Evolutionary conservation across 176 grass and related monocot genomes (phyloP).

Genomic region (Carex kokanica): DNA sequence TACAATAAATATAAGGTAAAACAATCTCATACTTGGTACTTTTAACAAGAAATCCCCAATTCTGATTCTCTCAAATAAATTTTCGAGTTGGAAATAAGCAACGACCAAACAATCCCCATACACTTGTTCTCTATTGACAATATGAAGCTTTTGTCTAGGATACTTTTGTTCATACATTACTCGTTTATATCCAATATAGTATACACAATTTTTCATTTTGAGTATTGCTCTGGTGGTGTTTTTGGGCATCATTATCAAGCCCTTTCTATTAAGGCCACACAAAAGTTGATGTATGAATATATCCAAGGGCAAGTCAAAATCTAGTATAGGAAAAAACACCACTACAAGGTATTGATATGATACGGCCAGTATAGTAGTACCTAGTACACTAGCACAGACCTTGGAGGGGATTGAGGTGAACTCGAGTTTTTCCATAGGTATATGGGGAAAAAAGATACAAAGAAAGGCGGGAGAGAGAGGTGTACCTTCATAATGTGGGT

Average conservation of each 20-base stretch:
- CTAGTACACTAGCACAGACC: neutral
- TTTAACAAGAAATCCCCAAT: neutral
- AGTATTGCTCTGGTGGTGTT: neutral
- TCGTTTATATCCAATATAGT: neutral
- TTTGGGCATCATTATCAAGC: neutral
- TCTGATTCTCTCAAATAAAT: neutral
- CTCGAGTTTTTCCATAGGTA: neutral
- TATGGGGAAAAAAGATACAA: neutral
- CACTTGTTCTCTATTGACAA: slow-evolving; percentile 2
- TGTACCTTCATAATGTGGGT: slow-evolving; percentile 83
- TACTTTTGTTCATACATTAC: slow-evolving; percentile 4
- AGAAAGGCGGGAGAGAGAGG: neutral
- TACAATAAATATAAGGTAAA: neutral
- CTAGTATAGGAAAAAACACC: neutral
- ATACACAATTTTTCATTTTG: neutral
- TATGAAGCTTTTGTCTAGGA: neutral
- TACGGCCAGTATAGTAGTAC: neutral
- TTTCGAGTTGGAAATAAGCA: neutral
- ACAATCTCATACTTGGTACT: neutral
- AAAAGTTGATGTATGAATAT: neutral
- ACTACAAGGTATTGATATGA: neutral
- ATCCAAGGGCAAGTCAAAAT: neutral
- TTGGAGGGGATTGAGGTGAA: neutral
- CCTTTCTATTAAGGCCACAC: neutral
- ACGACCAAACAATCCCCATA: neutral